Conservation (phyloP, 2,329 filamentous ascomycete genomes). For the Myriosclerotinia curreyana region DNA sequence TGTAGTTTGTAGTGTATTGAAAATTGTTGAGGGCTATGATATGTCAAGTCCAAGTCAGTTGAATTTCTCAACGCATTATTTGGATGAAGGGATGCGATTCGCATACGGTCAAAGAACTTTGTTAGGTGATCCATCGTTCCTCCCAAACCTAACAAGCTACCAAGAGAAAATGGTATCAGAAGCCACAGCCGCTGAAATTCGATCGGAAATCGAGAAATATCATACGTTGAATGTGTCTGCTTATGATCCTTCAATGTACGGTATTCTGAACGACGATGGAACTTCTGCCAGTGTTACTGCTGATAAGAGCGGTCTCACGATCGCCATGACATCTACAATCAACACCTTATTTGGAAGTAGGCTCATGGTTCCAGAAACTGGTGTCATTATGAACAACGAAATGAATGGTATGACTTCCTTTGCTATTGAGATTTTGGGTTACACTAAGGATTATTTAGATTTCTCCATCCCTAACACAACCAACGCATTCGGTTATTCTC, state of each 20-base stretch:
- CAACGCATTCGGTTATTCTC: conserved; percentile 66
- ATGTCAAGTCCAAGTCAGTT: conserved; percentile 55
- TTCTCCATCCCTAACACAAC: conserved; percentile 61
- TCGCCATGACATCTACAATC: conserved; percentile 64
- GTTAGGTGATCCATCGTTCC: conserved; percentile 61
- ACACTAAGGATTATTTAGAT: conserved; percentile 42
- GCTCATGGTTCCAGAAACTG: conserved; percentile 62
- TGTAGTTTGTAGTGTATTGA: conserved; percentile 72
- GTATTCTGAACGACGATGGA: conserved; percentile 50
- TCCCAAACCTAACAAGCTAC: conserved; percentile 56
- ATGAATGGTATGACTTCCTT: conserved; percentile 52
- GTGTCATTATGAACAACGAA: conserved; percentile 66
- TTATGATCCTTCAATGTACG: conserved; percentile 61
- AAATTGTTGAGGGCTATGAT: conserved; percentile 69
- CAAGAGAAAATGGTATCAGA: conserved; percentile 53
- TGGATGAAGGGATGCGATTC: conserved; percentile 66
- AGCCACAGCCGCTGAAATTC: conserved; percentile 51
- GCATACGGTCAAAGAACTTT: conserved; percentile 61
- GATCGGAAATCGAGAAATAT: conserved; percentile 56
- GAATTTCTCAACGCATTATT: conserved; percentile 62
- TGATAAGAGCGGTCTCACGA: conserved; percentile 58
- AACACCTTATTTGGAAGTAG: conserved; percentile 65
- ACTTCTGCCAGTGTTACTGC: conserved; percentile 53
- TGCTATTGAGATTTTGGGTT: conserved; percentile 38
- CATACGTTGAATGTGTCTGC: conserved; percentile 56